Conservation (phyloP, 2,329 filamentous ascomycete genomes). For the Cladophialophora exuberans region DNA sequence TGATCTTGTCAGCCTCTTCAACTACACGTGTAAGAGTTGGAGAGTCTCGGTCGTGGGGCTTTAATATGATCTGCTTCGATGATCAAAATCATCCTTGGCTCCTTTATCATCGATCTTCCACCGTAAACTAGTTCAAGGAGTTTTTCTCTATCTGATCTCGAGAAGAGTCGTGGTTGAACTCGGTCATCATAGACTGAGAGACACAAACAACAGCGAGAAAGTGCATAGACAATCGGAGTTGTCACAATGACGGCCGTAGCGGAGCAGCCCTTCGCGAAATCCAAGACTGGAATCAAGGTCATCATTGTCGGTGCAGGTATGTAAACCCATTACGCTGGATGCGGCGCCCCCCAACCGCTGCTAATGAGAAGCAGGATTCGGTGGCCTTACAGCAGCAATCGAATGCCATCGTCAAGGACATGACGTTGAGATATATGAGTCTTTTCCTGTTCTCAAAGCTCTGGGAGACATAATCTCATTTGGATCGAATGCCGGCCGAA, state of each 20-base stretch:
- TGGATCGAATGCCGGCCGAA: conserved; percentile 63
- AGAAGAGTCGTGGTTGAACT: no score
- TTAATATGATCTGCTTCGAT: conserved; percentile 1
- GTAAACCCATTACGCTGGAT: not conserved
- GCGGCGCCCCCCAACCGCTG: not conserved
- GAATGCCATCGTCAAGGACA: conserved; percentile 35
- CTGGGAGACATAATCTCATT: conserved; percentile 67
- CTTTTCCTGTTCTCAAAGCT: conserved; percentile 53
- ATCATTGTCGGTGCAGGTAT: conserved; percentile 53
- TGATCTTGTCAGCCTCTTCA: conserved; percentile 3
- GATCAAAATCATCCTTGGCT: conserved; percentile 9
- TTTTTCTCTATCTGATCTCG: no score
- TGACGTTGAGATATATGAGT: conserved; percentile 30
- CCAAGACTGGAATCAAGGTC: conserved; percentile 56
- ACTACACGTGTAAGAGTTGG: conserved; percentile 6
- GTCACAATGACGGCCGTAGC: conserved; percentile 16
- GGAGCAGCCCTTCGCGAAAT: conserved; percentile 38
- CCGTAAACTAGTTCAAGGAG: not conserved
- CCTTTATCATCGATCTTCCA: not conserved
- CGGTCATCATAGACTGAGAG: not conserved
- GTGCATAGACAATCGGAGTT: not conserved
- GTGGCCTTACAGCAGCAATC: conserved; percentile 41
- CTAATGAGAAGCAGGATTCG: conserved; percentile 34
- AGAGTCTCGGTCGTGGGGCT: conserved; percentile 18
- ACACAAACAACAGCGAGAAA: not conserved